These are phyloP conservation scores for Aureobasidium namibiae DNA, from an alignment of 2,329 filamentous ascomycete species.

Conservation along the genomic window DNA sequence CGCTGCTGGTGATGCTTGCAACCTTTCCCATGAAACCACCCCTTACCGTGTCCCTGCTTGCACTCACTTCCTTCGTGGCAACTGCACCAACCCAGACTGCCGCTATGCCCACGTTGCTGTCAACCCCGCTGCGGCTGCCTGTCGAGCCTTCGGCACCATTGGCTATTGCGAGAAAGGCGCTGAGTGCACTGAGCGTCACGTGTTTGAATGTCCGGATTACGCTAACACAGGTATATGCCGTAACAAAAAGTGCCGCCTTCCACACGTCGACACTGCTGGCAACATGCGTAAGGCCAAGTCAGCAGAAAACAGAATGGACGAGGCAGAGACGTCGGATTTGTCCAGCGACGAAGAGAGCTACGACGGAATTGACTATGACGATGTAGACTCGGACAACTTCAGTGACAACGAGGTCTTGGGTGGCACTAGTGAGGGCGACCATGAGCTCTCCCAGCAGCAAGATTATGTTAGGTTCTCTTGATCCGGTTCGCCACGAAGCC, in stretches of 20 bases:
- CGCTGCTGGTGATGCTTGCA: slow-evolving; percentile 68
- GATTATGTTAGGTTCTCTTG: slow-evolving; percentile 43
- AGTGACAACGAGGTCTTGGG: slow-evolving; percentile 35
- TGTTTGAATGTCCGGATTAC: slow-evolving; percentile 90
- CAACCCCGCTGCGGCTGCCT: slow-evolving; percentile 69
- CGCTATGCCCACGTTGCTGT: slow-evolving; percentile 79
- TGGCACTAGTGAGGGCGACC: slow-evolving; percentile 29
- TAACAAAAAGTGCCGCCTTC: slow-evolving; percentile 66
- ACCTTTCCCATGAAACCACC: slow-evolving; percentile 79
- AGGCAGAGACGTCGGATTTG: slow-evolving; percentile 43
- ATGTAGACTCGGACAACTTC: slow-evolving; percentile 62
- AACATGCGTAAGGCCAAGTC: slow-evolving; percentile 57
- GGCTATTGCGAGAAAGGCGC: slow-evolving; percentile 84
- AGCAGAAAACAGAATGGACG: slow-evolving; percentile 28
- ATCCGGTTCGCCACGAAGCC: background rate
- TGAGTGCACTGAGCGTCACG: slow-evolving; percentile 72
- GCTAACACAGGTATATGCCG: slow-evolving; percentile 82
- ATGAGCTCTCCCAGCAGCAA: slow-evolving; percentile 44
- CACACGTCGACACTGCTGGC: slow-evolving; percentile 80
- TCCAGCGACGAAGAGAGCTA: slow-evolving; percentile 71
- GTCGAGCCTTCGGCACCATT: slow-evolving; percentile 72
- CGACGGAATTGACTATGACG: slow-evolving; percentile 59
- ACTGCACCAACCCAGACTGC: slow-evolving; percentile 80
- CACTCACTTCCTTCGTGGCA: slow-evolving; percentile 80
- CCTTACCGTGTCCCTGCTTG: slow-evolving; percentile 81